phyloP scores from a whole-genome alignment of 495 filamentous ascomycete species.

The Aspergillus conjunctus region DNA sequence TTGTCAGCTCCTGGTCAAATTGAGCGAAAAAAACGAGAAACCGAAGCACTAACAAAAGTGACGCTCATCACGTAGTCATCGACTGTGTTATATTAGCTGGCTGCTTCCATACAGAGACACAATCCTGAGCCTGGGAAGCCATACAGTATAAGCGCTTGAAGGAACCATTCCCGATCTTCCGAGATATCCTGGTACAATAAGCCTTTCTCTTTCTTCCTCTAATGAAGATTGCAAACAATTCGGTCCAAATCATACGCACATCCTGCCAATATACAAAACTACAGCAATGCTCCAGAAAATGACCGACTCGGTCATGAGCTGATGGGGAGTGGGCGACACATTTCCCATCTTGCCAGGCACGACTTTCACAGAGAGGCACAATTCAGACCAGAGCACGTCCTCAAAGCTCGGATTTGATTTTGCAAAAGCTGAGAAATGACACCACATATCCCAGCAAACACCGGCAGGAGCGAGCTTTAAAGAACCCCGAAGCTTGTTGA shows the following conservation, averaged over 20 bases:
- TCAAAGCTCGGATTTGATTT: not conserved
- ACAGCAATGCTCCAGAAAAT: slow-evolving; percentile 41
- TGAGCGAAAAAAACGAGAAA: not conserved
- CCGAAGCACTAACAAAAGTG: slow-evolving; percentile 47
- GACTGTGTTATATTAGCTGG: slow-evolving; percentile 39
- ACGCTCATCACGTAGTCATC: slow-evolving; percentile 62
- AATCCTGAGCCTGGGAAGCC: slow-evolving; percentile 6
- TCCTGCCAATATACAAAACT: slow-evolving; percentile 35
- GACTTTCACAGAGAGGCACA: not conserved
- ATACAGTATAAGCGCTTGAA: slow-evolving; percentile 40
- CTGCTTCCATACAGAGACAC: not conserved
- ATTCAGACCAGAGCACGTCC: not conserved
- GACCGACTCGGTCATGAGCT: slow-evolving; percentile 36
- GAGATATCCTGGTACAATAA: slow-evolving; percentile 32
- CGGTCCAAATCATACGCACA: slow-evolving; percentile 25
- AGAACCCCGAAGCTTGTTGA: not conserved
- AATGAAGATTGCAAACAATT: not conserved
- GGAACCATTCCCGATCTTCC: slow-evolving; percentile 37
- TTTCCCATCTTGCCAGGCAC: slow-evolving; percentile 33
- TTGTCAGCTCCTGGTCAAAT: not conserved
- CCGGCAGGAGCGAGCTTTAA: not conserved
- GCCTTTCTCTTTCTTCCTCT: slow-evolving; percentile 1
- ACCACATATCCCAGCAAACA: not conserved
- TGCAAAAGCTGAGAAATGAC: not conserved
- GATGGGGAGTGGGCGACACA: slow-evolving; percentile 36